Base-by-base conservation (phyloP, 106 monocot genomes). In the Dendrobium chrysotoxum region DNA sequence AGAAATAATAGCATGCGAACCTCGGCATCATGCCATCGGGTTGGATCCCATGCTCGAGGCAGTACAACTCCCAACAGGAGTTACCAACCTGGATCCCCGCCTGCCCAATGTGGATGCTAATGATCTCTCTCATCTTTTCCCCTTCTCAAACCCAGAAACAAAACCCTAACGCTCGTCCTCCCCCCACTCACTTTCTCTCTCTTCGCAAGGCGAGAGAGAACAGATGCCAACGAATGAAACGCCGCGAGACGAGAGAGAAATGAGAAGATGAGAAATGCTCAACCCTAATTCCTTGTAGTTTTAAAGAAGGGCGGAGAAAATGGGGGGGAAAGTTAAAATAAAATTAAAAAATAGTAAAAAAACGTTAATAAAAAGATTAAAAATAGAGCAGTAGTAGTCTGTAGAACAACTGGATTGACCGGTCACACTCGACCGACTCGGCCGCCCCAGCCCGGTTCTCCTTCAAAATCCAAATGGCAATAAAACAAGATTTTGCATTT, bases 71-170 rank as follows among this genome's bases (percentile, higher is more conserved):
- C 93, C 93, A 94, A 84, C 94, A 94, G 8, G 94, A 75, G 53
- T 94, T 94, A 10, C 94, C 94, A 10, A 94, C 94, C 84, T 94
- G 94, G 83, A 94, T 94, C 70, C 94, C 94, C 7, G 94, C 94
- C 83, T 94, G 94, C 7, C 94, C 94, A 39, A 94, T 94, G 85
- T 94, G 94, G 64, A 94, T 84, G 86, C 94, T 94, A 21, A 94
- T 94, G 81, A 91, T 94, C 88, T 94, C 94, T 82, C 94, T 94
- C 94, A 94, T 94, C 82, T 80, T 80, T 75, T n/a, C 7, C 74
- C 71, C 31, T 71, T 71, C 71, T 71, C 31, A 16, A 31, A 31
- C 38, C 31, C 23, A 68, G 3, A 68, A 30, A 28, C 67, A n/a
- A 68, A 68, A 68, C 67, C 28, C 71, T 38, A 31, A 4, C 16